Evolutionary conservation across 2,329 filamentous ascomycete species (phyloP).

Genomic region (Chaetomiaceae sp.): DNA sequence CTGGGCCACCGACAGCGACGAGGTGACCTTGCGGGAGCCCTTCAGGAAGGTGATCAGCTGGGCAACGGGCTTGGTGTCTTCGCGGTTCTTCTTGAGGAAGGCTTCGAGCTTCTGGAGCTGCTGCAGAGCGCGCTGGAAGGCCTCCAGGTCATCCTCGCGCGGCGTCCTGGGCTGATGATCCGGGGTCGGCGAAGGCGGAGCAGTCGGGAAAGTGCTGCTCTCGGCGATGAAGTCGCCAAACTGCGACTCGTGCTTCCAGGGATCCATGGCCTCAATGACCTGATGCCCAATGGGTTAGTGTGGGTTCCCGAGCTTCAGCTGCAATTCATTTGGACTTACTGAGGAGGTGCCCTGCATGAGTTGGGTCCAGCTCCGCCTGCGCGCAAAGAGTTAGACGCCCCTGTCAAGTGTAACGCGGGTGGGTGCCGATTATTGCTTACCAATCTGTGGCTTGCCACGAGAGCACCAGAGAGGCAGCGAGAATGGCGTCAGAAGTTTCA

Average conservation of each 20-base stretch:
- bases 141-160: conserved; percentile 63
- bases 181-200: conserved; percentile 55
- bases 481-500: conserved; percentile 81
- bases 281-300: conserved; percentile 31
- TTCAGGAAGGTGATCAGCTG: conserved; percentile 68
- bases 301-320: conserved; percentile 3
- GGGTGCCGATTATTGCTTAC: conserved; percentile 50
- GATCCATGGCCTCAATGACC: conserved; percentile 87
- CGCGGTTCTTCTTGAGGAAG: conserved; percentile 61
- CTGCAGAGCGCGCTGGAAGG: conserved; percentile 59
- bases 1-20: conserved; percentile 65
- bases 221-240: conserved; percentile 78
- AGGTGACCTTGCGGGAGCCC: conserved; percentile 63
- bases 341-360: conserved; percentile 87
- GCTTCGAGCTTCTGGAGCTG: conserved; percentile 63
- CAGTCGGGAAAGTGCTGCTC: conserved; percentile 66
- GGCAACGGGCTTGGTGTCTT: conserved; percentile 61
- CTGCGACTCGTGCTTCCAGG: conserved; percentile 84
- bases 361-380: conserved; percentile 85
- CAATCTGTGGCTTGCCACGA: conserved; percentile 97
- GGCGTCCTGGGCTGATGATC: conserved; percentile 57
- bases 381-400: conserved; percentile 32
- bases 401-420: conserved; percentile 21
- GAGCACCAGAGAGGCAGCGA: conserved; percentile 84
- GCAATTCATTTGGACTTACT: conserved; percentile 47